A percentile compares a stretch with the other conserved stretches of the same genome.
Evolutionary conservation across 257 asterid species (phyloP).

Genomic region (Primulina huaijiensis): DNA sequence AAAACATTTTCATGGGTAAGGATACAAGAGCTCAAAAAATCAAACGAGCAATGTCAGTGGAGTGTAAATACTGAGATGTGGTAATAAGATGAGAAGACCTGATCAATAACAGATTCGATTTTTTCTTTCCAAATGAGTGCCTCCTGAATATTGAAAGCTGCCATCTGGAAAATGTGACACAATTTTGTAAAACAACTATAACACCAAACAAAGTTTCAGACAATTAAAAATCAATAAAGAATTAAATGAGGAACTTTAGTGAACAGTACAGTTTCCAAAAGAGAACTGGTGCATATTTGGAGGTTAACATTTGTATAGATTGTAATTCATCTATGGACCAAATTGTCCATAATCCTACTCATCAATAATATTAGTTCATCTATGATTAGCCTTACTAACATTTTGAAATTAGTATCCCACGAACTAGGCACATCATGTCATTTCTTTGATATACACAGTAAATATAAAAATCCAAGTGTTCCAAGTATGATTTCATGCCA

Average conservation of each 20-base stretch:
- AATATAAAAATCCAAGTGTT: neutral
- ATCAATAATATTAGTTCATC: neutral
- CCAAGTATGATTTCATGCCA: neutral
- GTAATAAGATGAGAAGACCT: constrained; percentile 45
- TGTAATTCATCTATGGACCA: constrained; percentile 6
- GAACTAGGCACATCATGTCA: constrained; percentile 18
- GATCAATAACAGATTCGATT: constrained; percentile 82
- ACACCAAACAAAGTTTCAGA: constrained; percentile 21
- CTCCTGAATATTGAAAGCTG: constrained; percentile 95
- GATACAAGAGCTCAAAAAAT: neutral
- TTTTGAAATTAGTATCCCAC: constrained; percentile 12
- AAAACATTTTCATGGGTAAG: neutral
- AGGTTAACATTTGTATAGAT: neutral
- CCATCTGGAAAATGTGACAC: constrained; percentile 62
- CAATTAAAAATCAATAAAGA: constrained; percentile 9
- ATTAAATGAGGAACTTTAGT: constrained; percentile 10
- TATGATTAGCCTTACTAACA: constrained; percentile 17
- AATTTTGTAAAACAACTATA: constrained; percentile 13
- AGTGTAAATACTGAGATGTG: constrained; percentile 17
- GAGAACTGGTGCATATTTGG: constrained; percentile 16
- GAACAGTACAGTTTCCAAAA: constrained; percentile 1
- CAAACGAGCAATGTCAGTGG: neutral
- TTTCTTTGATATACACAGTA: constrained; percentile 11
- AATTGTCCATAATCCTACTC: constrained; percentile 16
- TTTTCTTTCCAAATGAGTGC: constrained; percentile 84